Percentiles rank a stretch among this genome's conserved stretches.
Evolutionary conservation across 495 filamentous ascomycete species (phyloP).

Genomic region (Penicillium samsonianum): DNA sequence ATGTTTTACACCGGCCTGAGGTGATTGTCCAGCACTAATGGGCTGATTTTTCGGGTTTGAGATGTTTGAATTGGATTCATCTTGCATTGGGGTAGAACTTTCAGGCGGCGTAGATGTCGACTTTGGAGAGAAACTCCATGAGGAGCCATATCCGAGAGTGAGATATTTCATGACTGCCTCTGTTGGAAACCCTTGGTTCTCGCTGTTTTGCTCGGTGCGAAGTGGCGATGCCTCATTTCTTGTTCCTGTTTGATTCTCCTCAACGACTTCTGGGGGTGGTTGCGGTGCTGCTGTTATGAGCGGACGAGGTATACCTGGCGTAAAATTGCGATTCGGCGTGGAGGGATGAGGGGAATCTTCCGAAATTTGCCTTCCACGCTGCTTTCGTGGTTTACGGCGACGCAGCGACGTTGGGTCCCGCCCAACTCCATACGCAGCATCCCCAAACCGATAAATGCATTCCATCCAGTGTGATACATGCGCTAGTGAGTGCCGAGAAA

Average conservation of each 20-base stretch:
- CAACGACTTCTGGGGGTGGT: slow-evolving; percentile 19
- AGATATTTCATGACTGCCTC: slow-evolving; percentile 60
- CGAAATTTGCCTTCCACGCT: slow-evolving; percentile 18
- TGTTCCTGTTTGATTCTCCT: slow-evolving; percentile 13
- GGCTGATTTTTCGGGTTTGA: slow-evolving; percentile 11
- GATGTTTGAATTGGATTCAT: slow-evolving; percentile 2
- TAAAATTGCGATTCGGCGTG: slow-evolving; percentile 31
- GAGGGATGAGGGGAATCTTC: slow-evolving; percentile 21
- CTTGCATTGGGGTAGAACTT: slow-evolving; percentile 4
- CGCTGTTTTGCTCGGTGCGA: slow-evolving; percentile 24
- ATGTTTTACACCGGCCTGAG: not conserved
- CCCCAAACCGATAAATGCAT: slow-evolving; percentile 74
- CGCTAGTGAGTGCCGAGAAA: slow-evolving; percentile 64
- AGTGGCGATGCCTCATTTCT: slow-evolving; percentile 22
- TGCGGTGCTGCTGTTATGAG: slow-evolving; percentile 36
- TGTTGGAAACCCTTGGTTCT: slow-evolving; percentile 35
- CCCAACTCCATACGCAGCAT: slow-evolving; percentile 75
- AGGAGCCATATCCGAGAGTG: slow-evolving; percentile 62
- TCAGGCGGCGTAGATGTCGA: slow-evolving; percentile 25
- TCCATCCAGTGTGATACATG: slow-evolving; percentile 80
- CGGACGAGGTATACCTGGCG: slow-evolving; percentile 49
- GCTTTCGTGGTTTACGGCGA: slow-evolving; percentile 40
- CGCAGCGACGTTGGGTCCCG: slow-evolving; percentile 67
- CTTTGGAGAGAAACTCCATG: slow-evolving; percentile 51
- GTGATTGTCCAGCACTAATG: slow-evolving; percentile 3